phyloP scores from a whole-genome alignment of 2,329 filamentous ascomycete species.

The Chrysosporium queenslandicum region DNA sequence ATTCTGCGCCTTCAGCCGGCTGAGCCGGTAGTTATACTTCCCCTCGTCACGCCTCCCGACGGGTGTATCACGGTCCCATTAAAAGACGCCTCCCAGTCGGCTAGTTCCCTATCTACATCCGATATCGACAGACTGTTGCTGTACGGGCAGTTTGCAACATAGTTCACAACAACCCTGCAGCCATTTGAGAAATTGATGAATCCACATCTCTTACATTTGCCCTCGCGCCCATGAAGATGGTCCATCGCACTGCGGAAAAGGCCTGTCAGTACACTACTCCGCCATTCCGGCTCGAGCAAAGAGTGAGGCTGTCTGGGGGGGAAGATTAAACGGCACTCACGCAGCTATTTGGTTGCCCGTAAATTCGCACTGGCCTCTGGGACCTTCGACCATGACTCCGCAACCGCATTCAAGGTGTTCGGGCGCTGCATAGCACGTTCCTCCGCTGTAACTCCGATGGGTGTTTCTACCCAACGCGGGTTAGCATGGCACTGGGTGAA shows the following conservation, averaged over 20 bases:
- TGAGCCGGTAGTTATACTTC: no score
- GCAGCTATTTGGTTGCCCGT: slow-evolving; percentile 3
- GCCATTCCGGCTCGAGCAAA: no score
- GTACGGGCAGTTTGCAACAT: not conserved
- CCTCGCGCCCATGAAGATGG: not conserved
- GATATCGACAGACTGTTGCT: not conserved
- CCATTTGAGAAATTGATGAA: not conserved
- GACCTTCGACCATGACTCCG: not conserved
- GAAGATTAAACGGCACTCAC: not conserved
- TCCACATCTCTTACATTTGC: not conserved
- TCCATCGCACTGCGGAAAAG: not conserved
- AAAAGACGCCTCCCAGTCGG: no score
- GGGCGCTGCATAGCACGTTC: not conserved
- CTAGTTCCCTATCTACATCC: no score
- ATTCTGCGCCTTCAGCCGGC: no score
- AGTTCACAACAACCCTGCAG: not conserved
- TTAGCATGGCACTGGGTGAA: not conserved
- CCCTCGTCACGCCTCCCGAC: no score
- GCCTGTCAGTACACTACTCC: not conserved
- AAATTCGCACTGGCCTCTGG: not conserved
- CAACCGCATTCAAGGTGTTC: not conserved
- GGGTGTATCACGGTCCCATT: no score
- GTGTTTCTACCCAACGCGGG: not conserved
- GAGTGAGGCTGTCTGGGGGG: no score
- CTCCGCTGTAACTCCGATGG: not conserved